Base-by-base conservation (phyloP, 2,329 filamentous ascomycete genomes). In the Aspergillus latus region DNA sequence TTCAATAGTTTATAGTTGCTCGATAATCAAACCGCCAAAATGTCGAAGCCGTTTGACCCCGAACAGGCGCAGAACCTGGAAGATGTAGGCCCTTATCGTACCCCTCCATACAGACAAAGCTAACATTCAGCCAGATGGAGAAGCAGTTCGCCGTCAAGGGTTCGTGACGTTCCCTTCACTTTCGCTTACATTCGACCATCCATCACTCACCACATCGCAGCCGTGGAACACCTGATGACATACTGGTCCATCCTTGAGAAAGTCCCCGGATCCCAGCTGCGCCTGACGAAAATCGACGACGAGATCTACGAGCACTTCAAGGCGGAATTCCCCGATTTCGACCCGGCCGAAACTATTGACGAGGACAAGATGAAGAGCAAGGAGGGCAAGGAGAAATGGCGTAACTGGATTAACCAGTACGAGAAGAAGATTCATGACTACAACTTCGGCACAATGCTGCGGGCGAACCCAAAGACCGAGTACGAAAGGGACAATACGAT, bases 301-400 rank as follows among this genome's bases (percentile, higher is more conserved):
- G 92, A 97, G 44, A 99, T 99, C 75, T 87, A 89, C 76, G 88
- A 90, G 64, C 91, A 97, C 76, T 89, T 99, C 67, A 87, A 87
- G 75, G 80, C 82, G 62, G 90, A 91, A 49, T 97, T 99, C 69
- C 94, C 94, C 63, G 94, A 97, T 30, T 95, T 96, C 70, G 89
- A 99, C 74, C 86, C 92, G 1, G 83, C 86, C 15, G 85, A 78
- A 42, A 89, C 88, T 9, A 88, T 99, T 62, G 76, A 96, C 72
- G 94, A 99, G 78, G 88, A 96, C 65, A 82, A 89, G 66, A 97
- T 99, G 93, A 99, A 99, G 87, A 97, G 90, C 83, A 95, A 96
- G 79, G 77, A 80, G 11, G 93, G 93, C 72, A 99, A 99, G 81
- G 91, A 95, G 77, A 84, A 84, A 72, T 99, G 94, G 94, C 86